Base-by-base conservation (phyloP, 192 early-diverging fungal genomes). In the Piromyces finnis region DNA sequence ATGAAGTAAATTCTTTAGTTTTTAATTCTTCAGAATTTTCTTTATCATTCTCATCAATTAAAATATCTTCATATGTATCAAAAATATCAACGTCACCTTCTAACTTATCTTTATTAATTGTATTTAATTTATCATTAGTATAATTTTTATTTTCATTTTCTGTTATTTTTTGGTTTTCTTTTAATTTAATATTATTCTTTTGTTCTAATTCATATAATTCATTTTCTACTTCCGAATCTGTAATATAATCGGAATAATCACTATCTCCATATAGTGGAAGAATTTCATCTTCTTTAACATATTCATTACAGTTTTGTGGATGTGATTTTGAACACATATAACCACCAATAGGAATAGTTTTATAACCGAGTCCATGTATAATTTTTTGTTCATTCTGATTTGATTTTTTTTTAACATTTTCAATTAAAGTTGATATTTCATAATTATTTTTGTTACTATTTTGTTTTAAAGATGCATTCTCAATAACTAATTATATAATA, bases 211-310 rank as follows among this genome's bases (percentile, higher is more conserved):
- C 51, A 68, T n/a, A 68, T 26, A 68, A 18, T 68, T 68, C 51
- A 68, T 68, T 68, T n/a, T 68, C 51, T 9, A 68, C 51, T n/a
- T 68, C 51, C 9, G 51, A 68, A n/a, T 68, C 51, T n/a, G 51
- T 68, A 11, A 68, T 68, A 68, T 68, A 68, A 68, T 68, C 51
- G 26, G 51, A 68, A n/a, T 82, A 78, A 17, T 83, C 84, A 9
- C 84, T 86, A 22, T 88, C 86, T 28, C 89, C 87, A 36, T 87
- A 88, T 22, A 82, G 35, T 0, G 86, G 86, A 29, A 90, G 80
- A 1, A 84, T 82, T 12, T 78, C 28, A 41, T 86, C 79, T 29
- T 81, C 82, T 14, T 82, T 80, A 27, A 79, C 51, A 22, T 16
- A 36, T 4, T 84, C 77, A 28, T 85, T 80, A 27, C 13, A 22